These are phyloP conservation scores for Plasmopara muralis DNA, from an alignment of 352 stramenopile genomes.

Conservation along the genomic window DNA sequence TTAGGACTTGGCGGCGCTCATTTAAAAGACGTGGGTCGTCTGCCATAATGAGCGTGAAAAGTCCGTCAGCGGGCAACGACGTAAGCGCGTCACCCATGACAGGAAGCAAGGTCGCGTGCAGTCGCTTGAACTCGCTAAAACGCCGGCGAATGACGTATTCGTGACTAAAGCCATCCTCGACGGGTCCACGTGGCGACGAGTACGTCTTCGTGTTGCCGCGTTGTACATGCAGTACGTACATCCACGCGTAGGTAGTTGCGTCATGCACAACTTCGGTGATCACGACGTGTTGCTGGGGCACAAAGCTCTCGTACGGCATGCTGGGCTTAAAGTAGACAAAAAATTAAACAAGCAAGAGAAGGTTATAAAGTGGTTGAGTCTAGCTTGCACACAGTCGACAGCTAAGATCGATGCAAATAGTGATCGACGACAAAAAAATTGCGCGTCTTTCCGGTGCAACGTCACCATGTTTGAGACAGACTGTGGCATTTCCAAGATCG, in stretches of 20 bases:
- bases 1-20: slow-evolving; percentile 53
- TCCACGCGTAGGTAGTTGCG: slow-evolving; percentile 30
- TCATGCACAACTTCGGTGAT: slow-evolving; percentile 1
- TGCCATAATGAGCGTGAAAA: slow-evolving; percentile 62
- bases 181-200: slow-evolving; percentile 23
- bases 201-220: slow-evolving; percentile 25
- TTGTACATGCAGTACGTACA: slow-evolving; percentile 43
- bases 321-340: not conserved
- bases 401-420: not conserved
- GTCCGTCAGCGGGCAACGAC: slow-evolving; percentile 42
- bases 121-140: slow-evolving; percentile 62
- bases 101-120: slow-evolving; percentile 42
- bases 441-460: not conserved
- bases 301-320: not conserved
- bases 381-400: not conserved
- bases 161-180: slow-evolving; percentile 33
- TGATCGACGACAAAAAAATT: not conserved
- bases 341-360: not conserved
- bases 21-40: slow-evolving; percentile 60
- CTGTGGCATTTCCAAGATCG: not conserved
- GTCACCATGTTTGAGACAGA: not conserved
- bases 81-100: slow-evolving; percentile 49
- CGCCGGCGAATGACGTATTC: slow-evolving; percentile 64
- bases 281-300: not conserved
- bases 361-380: not conserved